Conservation (phyloP, 2,329 filamentous ascomycete genomes). For the Pseudogymnoascus sp. region DNA sequence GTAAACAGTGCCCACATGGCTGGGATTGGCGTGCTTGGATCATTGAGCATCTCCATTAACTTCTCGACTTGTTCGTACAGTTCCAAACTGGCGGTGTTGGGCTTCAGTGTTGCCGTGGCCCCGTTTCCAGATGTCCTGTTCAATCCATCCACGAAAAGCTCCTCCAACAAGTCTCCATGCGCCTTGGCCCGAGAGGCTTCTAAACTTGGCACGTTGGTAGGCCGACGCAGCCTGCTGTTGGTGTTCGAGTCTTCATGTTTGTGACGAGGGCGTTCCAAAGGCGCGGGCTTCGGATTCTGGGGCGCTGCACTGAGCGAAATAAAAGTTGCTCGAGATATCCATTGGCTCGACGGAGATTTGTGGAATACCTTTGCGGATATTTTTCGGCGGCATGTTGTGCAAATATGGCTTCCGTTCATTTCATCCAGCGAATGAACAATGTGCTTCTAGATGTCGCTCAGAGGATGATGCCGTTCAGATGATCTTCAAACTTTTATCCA, state of each 20-base stretch:
- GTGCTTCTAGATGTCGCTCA: conserved; percentile 3
- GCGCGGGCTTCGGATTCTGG: conserved; percentile 11
- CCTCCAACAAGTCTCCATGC: conserved; percentile 25
- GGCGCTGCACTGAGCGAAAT: conserved; percentile 21
- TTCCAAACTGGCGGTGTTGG: conserved; percentile 16
- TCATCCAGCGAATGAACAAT: conserved; percentile 10
- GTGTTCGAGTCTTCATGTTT: not conserved
- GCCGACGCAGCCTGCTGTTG: not conserved
- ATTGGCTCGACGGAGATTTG: conserved; percentile 16
- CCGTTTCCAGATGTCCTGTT: conserved; percentile 12
- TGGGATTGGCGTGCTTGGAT: conserved; percentile 13
- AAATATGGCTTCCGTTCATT: conserved; percentile 26
- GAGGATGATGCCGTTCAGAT: not conserved
- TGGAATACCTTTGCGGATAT: conserved; percentile 16
- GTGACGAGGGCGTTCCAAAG: not conserved
- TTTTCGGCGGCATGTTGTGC: conserved; percentile 25
- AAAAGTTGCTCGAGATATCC: conserved; percentile 22
- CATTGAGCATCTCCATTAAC: conserved; percentile 24
- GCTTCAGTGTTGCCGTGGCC: conserved; percentile 4
- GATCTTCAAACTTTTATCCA: not conserved
- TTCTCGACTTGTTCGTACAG: conserved; percentile 24
- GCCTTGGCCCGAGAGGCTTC: not conserved
- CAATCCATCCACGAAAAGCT: conserved; percentile 26
- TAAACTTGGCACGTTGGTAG: not conserved
- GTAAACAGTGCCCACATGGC: conserved; percentile 29